Evolutionary conservation across 2,329 filamentous ascomycete genomes (phyloP), one percentile per base, ranked within the genome.

Genomic region (Chalara sp.): DNA sequence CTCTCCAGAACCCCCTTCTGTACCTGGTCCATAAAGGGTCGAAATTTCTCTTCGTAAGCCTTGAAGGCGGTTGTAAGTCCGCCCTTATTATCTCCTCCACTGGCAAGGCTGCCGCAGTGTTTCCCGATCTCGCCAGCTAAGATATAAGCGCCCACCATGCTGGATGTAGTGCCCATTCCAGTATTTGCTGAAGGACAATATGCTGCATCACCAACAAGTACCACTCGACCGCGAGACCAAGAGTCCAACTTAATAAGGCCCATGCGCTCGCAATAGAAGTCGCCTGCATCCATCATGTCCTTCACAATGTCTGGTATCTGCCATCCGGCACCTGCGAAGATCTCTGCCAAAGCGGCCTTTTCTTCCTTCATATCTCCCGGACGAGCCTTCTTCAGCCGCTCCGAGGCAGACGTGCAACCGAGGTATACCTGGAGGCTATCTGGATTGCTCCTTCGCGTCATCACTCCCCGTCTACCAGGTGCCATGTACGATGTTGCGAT

Each of bases 121-220:
- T 28, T 54, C 5, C 41, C 48, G 49, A 76, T 63, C 63, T 79
- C 79, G 3, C 79, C 79, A 0, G 78, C 79, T 6, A 83, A 65
- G 5, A 80, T 63, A 58, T 81, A 82, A 0, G 76, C 75, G 0
- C 73, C 73, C 1, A 75, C 60, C 0, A 82, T 58, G 0, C 70
- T 70, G 1, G 67, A 60, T 2, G 74, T 74, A 0, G 76, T 78
- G 0, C 78, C 77, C 65, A 75, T 71, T 0, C 78, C 79, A 0
- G 72, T 75, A 2, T 72, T 52, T 0, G 72, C 68, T 0, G 72
- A 68, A 0, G 76, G 75, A n/a, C 70, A 72, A 56, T 72, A 76
- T 0, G 67, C 78, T 0, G 80, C 75, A 53, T 83, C 79, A 0
- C 78, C 80, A 0, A 80, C 46, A 0, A 79, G 65, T 2, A 69